Evolutionary conservation across 2,329 filamentous ascomycete genomes (phyloP), one percentile per base, ranked within the genome.

Genomic region (Zalaria sp.): DNA sequence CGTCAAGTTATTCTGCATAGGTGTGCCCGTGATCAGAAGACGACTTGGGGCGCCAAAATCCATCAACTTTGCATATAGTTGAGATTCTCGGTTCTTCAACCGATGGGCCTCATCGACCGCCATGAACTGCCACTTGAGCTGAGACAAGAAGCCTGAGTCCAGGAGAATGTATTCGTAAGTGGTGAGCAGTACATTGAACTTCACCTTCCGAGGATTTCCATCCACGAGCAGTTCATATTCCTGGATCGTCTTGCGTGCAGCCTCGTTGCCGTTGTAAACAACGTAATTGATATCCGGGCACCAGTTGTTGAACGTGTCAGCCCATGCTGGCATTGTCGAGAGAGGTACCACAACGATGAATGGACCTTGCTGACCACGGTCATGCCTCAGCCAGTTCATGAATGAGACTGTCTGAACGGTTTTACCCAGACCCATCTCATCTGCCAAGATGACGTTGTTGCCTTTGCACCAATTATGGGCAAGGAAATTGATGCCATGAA

Each of bases 391-490:
- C 89, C 91, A 98, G 58, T 89, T 95, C 61, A 98, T 81, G 60
- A 96, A 96, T 0, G 89, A 80, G 27, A 98, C 88, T 0, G 89
- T 95, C 64, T 98, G 91, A 0, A 98, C 91, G 0, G 91, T 98
- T 66, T 98, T 98, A 27, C 91, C 91, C 9, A 98, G 72, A 53
- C 91, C 91, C 91, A 98, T 98, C 64, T 98, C 91, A 58, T 98
- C 91, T 38, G 91, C 91, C 41, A 98, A 73, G 53, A 98, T 95
- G 56, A 96, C 91, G 53, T 96, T 98, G 60, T 91, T 91, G 42
- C 79, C 80, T 54, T 83, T 81, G 41, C 83, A 85, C 93, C 93
- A 98, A 62, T 96, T 94, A 63, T 93, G 86, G 37, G 85, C 85
- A 47, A 98, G 69, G 62, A 95, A 98, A 65, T 96, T 96, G 46